Conservation (phyloP, 768 basidiomycete genomes). For the Lactarius indigo region DNA sequence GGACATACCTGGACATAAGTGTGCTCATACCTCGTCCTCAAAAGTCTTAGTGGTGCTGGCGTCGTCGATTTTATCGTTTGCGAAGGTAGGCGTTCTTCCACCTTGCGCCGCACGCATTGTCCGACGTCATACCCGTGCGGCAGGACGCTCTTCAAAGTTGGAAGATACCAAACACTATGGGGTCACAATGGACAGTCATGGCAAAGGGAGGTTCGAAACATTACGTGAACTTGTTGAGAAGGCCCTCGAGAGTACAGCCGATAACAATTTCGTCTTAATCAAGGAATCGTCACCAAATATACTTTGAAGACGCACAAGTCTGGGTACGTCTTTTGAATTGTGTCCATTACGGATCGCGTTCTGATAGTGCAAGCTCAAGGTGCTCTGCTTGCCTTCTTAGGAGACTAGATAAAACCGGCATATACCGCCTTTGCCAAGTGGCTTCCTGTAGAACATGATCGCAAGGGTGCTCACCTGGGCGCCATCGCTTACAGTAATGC, state of each 20-base stretch:
- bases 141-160: constrained; percentile 6
- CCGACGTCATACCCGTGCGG: neutral
- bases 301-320: neutral
- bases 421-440: neutral
- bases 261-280: neutral
- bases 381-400: neutral
- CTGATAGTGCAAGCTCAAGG: neutral
- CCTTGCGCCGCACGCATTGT: too few relatives aligned
- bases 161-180: constrained; percentile 24
- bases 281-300: constrained; percentile 9
- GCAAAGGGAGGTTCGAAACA: constrained; percentile 10
- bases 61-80: too few relatives aligned
- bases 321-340: neutral
- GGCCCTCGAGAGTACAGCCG: neutral
- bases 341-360: neutral
- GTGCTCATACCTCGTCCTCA: constrained; percentile 16
- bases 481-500: neutral
- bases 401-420: neutral
- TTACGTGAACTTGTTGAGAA: neutral
- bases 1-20: constrained; percentile 27
- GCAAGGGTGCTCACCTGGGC: neutral
- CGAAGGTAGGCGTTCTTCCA: neutral
- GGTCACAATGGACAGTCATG: constrained; percentile 21
- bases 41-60: constrained; percentile 23
- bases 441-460: neutral